Conservation (phyloP, 1,139 yeast species). For the Zhuliangozyma parablackwelliae region DNA sequence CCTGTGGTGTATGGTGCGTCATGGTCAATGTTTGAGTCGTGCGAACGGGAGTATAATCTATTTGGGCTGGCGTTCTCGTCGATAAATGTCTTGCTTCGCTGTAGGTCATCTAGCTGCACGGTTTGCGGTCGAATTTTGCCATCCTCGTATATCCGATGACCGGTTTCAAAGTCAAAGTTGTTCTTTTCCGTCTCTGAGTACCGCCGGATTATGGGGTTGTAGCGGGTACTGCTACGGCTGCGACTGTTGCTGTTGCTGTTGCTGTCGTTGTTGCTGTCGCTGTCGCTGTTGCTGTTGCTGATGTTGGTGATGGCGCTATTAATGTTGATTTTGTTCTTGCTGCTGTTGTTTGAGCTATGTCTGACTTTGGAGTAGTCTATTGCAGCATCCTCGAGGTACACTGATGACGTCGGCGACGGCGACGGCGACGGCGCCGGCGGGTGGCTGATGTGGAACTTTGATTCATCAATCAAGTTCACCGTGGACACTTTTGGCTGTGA, state of each 20-base stretch:
- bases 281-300: slow-evolving; percentile 2
- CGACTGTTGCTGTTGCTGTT: slow-evolving; percentile 1
- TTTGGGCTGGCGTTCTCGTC: background rate
- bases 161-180: slow-evolving; percentile 49
- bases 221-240: background rate
- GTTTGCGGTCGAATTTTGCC: slow-evolving; percentile 40
- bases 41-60: slow-evolving; percentile 28
- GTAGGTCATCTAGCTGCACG: slow-evolving; percentile 1
- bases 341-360: slow-evolving; percentile 1
- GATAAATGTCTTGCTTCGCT: background rate
- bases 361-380: slow-evolving; percentile 1
- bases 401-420: slow-evolving; percentile 1
- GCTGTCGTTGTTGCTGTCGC: slow-evolving; percentile 1
- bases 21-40: slow-evolving; percentile 19
- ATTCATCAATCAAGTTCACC: slow-evolving; percentile 28
- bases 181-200: slow-evolving; percentile 55
- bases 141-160: slow-evolving; percentile 47
- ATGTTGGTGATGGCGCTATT: background rate
- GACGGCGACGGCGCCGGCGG: slow-evolving; percentile 1
- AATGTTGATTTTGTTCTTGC: background rate
- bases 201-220: slow-evolving; percentile 29
- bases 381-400: slow-evolving; percentile 1
- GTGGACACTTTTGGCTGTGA: slow-evolving; percentile 41
- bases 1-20: slow-evolving; percentile 26
- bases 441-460: slow-evolving; percentile 16